Evolutionary conservation across 2,329 filamentous ascomycete genomes (phyloP).

Genomic region (Cladosporium sp.): DNA sequence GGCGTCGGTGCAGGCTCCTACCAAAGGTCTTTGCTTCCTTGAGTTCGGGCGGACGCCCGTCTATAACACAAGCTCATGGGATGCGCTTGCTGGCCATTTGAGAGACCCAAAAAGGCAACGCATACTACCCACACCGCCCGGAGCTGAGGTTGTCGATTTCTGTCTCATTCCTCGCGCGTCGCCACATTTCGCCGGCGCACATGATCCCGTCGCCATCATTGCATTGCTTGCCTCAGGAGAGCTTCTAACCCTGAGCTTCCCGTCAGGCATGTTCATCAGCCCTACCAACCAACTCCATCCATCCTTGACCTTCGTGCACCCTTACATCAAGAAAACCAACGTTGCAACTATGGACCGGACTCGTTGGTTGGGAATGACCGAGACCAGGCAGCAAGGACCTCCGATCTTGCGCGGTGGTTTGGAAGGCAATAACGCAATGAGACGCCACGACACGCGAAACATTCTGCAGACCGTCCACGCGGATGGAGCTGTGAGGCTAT

Average conservation of each 20-base stretch:
- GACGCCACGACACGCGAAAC: conserved; percentile 75
- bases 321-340: conserved; percentile 69
- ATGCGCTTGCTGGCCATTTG: conserved; percentile 71
- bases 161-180: conserved; percentile 75
- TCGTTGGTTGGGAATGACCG: conserved; percentile 85
- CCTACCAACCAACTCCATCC: conserved; percentile 90
- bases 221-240: conserved; percentile 79
- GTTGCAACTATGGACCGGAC: conserved; percentile 70
- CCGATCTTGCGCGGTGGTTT: conserved; percentile 72
- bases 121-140: conserved; percentile 67
- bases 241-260: conserved; percentile 83
- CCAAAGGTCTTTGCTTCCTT: conserved; percentile 78
- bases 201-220: conserved; percentile 84
- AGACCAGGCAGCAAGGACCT: conserved; percentile 73
- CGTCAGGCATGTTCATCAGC: conserved; percentile 81
- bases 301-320: conserved; percentile 81
- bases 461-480: conserved; percentile 82
- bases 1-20: conserved; percentile 56
- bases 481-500: conserved; percentile 84
- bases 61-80: conserved; percentile 89
- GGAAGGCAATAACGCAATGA: conserved; percentile 61
- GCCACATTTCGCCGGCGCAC: conserved; percentile 78
- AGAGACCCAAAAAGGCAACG: conserved; percentile 65
- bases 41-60: conserved; percentile 84
- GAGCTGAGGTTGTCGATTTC: conserved; percentile 71